Percentiles rank a stretch among this genome's conserved stretches.
These are phyloP conservation scores for Salix suchowensis DNA, from an alignment of 345 rosid species.

Conservation along the genomic window DNA sequence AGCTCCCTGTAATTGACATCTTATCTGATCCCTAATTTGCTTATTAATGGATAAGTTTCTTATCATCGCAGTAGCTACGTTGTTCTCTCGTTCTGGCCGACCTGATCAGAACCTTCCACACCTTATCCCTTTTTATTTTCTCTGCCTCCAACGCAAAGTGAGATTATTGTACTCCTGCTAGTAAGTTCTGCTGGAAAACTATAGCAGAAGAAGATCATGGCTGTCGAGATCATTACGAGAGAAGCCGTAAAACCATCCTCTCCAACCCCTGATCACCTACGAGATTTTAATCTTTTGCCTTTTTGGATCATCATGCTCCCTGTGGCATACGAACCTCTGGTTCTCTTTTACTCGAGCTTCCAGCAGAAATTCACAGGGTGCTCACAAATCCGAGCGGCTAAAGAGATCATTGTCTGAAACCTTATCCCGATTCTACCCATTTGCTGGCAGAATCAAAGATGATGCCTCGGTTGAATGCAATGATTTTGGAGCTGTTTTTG, in stretches of 20 bases:
- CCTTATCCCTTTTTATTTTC: too few relatives aligned
- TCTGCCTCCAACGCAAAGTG: too few relatives aligned
- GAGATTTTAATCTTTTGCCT: slow-evolving; percentile 15
- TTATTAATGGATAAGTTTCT: too few relatives aligned
- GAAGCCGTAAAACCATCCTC: slow-evolving; percentile 16
- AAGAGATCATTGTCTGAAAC: slow-evolving; percentile 43
- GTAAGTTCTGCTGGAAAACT: neutral
- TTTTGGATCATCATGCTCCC: slow-evolving; percentile 20
- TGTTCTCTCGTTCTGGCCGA: too few relatives aligned
- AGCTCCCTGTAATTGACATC: neutral
- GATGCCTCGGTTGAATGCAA: slow-evolving; percentile 25
- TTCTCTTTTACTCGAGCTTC: slow-evolving; percentile 12
- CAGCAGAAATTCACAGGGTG: too few relatives aligned
- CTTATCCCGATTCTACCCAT: slow-evolving; percentile 40
- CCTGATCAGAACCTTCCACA: too few relatives aligned
- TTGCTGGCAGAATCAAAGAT: slow-evolving; percentile 16
- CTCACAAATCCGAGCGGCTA: slow-evolving; percentile 1
- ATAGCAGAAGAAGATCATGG: neutral
- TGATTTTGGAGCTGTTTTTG: slow-evolving; percentile 35
- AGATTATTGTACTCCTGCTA: too few relatives aligned
- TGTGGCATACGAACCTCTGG: neutral
- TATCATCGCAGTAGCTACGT: too few relatives aligned
- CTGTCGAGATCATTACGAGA: neutral
- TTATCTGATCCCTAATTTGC: neutral
- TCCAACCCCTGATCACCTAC: slow-evolving; percentile 9